Conservation (phyloP, 2,329 filamentous ascomycete genomes). For the Aspergillus fumigatus region DNA sequence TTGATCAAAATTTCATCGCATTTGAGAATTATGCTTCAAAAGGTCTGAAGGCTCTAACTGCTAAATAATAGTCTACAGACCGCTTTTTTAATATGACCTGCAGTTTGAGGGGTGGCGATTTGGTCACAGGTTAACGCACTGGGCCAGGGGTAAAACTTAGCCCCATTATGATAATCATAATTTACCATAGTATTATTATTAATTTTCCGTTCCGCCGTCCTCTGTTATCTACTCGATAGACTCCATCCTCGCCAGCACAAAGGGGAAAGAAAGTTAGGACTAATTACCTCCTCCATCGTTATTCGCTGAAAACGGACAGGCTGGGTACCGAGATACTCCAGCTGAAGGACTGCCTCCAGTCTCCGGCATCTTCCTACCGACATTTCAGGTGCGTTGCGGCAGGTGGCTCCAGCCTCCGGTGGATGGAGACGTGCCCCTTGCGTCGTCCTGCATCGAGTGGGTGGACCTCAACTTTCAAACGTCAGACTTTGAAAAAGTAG, state of each 20-base stretch:
- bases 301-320: background rate
- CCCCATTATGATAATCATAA: background rate
- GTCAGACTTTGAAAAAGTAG: background rate
- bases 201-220: background rate
- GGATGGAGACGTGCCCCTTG: slow-evolving; percentile 19
- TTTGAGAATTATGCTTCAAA: background rate
- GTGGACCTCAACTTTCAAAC: background rate
- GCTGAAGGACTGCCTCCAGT: background rate
- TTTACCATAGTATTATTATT: background rate
- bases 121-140: slow-evolving; percentile 10
- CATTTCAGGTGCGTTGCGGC: slow-evolving; percentile 12
- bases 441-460: slow-evolving; percentile 12
- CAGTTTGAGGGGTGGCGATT: background rate
- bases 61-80: background rate
- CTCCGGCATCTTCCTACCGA: background rate
- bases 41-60: background rate
- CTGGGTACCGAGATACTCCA: background rate
- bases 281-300: background rate
- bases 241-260: background rate
- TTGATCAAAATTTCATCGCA: background rate
- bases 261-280: background rate
- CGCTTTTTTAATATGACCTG: background rate
- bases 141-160: slow-evolving; percentile 21
- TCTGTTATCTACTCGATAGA: background rate
- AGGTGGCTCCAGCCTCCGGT: slow-evolving; percentile 9